Evolutionary conservation across 345 rosid genomes (phyloP), one percentile per base, ranked within the genome.

Genomic region (Eucalyptus sp.): DNA sequence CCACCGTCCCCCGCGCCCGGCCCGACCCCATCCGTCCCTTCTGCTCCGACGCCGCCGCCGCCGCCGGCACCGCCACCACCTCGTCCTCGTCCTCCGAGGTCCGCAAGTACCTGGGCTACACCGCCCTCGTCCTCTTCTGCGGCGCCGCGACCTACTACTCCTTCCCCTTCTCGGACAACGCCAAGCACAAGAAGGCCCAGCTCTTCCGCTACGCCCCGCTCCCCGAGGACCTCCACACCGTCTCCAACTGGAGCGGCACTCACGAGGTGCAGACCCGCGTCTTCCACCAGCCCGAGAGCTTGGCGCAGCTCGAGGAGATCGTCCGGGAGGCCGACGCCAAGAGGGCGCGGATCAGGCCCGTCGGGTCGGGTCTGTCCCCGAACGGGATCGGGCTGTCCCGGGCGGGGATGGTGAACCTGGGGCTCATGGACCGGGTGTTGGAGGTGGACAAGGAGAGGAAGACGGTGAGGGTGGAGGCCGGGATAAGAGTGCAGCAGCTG

Each of bases 161-260:
- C 86, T 98, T 97, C 90, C 99, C 99, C 2, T 95, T 98, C 89
- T 81, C 98, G 12, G 96, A 92, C 29, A 90, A 91, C 71, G 98
- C 98, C 46, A 97, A 97, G 84, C 97, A 98, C 96, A 98, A 95
- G 89, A 97, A 95, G 86, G 98, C 99, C 88, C 97, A 95, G 54
- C 88, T 97, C 92, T 98, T 98, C 92, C 96, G 98, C 2, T 96
- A 96, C 87, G 99, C 99, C 58, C 99, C 98, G 1, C 89, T 98
- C 25, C 98, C 99, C 4, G 99, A 97, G 24, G 99, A 98, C 89
- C 99, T 98, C 80, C 99, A 98, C 91, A 95, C 96, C 15, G 96
- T 98, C 46, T 95, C 99, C 90, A 98, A 98, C 90, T 97, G 98
- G 99, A 98, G 99, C 60, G 98, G 98, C 24, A 97, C 99, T 87